Base-by-base conservation (phyloP, 2,329 filamentous ascomycete species). In the Sclerotinia minor region DNA sequence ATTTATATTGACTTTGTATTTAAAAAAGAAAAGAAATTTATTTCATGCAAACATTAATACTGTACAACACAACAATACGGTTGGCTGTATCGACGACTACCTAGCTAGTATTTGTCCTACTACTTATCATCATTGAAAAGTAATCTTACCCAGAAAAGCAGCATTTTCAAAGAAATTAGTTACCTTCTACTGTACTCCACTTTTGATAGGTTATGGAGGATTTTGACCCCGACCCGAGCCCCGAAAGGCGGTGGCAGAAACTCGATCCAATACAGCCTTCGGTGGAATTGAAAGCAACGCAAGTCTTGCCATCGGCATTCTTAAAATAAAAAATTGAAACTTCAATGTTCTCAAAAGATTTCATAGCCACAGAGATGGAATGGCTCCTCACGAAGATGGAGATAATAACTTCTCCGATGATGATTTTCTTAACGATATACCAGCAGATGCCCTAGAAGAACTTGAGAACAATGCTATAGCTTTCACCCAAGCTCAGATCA, bases 321-420 rank as follows among this genome's bases (percentile, higher is more conserved):
- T 15, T 15, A 32, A 21, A 21, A 47, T 54, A 41, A 6, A 26
- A 8, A 19, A 52, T 15, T 32, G 29, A 35, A n/a, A 41, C n/a
- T 26, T 65, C n/a, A 26, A 59, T 65, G n/a, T 55, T 35, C 32
- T 47, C 52, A 13, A 38, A 11, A 17, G 35, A 4, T 61, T 71
- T 70, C 69, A 76, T 76, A 74, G 72, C 58, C 78, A 79, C 63
- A 32, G 64, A 38, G 24, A 78, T 68, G 74, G 76, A 73, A 80
- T 80, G 78, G 76, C 77, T 67, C 78, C 77, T 49, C 63, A 70
- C 69, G 70, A 71, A 59, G 74, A 77, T 65, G 76, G 75, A 61
- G 83, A 84, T 79, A 85, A 88, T 79, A 84, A 86, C 70, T 89
- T 87, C 75, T 85, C 83, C 69, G 87, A 89, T 75, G 87, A 89